These are phyloP conservation scores for Cyamopsis tetragonoloba DNA, from an alignment of 306 rosid species.

Conservation along the genomic window DNA sequence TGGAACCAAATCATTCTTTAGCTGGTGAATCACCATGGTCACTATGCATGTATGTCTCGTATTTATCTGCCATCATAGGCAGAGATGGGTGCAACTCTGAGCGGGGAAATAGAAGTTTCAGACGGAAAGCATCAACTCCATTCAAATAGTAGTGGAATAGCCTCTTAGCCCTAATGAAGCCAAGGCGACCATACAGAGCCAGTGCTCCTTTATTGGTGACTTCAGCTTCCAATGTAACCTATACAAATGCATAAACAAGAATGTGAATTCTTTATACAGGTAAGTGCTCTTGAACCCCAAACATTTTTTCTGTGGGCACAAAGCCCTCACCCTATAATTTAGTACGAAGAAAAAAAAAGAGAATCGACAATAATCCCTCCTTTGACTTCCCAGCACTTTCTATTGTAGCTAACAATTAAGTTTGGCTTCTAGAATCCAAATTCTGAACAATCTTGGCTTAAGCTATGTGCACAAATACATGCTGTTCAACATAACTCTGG, in stretches of 20 bases:
- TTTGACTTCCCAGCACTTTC: neutral
- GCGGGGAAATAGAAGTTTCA: slow-evolving; percentile 74
- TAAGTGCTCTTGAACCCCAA: too few species aligned
- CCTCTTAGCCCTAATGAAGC: slow-evolving; percentile 85
- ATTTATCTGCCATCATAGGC: slow-evolving; percentile 29
- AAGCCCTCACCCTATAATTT: too few species aligned
- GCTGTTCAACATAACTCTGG: neutral
- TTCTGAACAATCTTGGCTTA: neutral
- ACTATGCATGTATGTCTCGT: slow-evolving; percentile 21
- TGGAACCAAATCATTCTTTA: slow-evolving; percentile 25
- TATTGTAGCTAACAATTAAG: slow-evolving; percentile 1
- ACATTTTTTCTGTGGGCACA: too few species aligned
- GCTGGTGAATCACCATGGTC: slow-evolving; percentile 16
- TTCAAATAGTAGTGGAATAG: slow-evolving; percentile 94
- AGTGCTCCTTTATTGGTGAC: slow-evolving; percentile 96
- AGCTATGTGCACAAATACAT: neutral
- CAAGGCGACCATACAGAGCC: slow-evolving; percentile 90
- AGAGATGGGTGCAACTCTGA: slow-evolving; percentile 38
- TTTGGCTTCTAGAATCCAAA: neutral
- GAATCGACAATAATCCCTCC: neutral
- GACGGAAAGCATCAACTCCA: slow-evolving; percentile 97
- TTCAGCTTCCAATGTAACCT: slow-evolving; percentile 97
- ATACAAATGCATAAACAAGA: neutral
- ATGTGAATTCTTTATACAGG: too few species aligned
- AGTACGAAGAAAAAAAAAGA: too few species aligned